Base-by-base conservation (phyloP, 345 rosid genomes). In the Ceriops tagal region DNA sequence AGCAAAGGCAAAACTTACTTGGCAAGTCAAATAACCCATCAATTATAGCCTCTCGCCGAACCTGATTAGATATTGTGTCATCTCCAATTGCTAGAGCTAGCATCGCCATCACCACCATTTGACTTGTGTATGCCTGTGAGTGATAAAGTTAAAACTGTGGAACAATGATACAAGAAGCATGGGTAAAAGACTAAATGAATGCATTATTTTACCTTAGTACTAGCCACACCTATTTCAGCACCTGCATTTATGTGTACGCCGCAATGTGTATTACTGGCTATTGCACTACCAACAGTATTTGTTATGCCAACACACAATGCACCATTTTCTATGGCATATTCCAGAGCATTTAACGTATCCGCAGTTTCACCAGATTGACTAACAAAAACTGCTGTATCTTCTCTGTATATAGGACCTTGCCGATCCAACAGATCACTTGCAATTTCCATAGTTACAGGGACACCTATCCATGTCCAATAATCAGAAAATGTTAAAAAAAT, bases 361-460 rank as follows among this genome's bases (percentile, higher is more conserved):
- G 98, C 97, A 27, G 98, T 93, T 93, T 93, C 98, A 79, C 98
- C 98, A 56, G 98, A 93, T 78, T 93, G 97, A 82, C 98, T 91
- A 64, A 93, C 98, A 84, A 93, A 93, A 64, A 83, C 93, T 11
- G 96, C 98, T 6, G 97, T 93, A 72, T 93, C 98, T 83, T 93
- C 97, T 81, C 98, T 88, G 81, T 93, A 89, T 69, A 93, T 91
- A 27, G 97, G 97, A 78, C 97, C 98, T 75, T 87, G 90, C 68
- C 98, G 76, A 75, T 93, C 98, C 86, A 84, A 76, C 18, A 93
- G 86, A 85, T 93, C 98, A 77, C 98, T 93, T 62, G 98, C 98
- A 62, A 93, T 87, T 82, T 93, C 98, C 98, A 93, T 93, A 35
- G 96, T 91, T 63, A 93, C 98, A 28, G 98, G 97, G 39, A 93